These are phyloP conservation scores for Penicillium arizonense DNA, from an alignment of 495 filamentous ascomycete species.

Conservation along the genomic window DNA sequence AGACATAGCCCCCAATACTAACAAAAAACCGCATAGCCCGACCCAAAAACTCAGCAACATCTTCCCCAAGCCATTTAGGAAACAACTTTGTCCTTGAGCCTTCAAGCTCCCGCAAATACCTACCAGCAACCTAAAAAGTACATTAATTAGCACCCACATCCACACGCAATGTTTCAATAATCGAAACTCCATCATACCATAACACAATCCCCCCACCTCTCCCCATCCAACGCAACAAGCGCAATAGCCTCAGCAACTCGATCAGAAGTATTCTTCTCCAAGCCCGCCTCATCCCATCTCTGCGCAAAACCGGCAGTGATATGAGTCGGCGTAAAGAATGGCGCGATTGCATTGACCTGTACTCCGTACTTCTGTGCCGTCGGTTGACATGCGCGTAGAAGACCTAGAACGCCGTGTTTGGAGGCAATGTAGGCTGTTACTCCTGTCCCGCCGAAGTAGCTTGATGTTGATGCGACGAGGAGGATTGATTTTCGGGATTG, in stretches of 20 bases:
- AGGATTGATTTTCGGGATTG: constrained; percentile 19
- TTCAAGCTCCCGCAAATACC: constrained; percentile 28
- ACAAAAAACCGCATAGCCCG: constrained; percentile 25
- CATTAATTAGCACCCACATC: not conserved
- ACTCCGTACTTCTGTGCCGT: constrained; percentile 16
- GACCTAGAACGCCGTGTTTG: constrained; percentile 30
- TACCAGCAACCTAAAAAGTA: constrained; percentile 22
- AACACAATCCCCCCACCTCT: constrained; percentile 14
- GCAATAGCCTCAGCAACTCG: constrained; percentile 24
- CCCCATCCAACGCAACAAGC: constrained; percentile 13
- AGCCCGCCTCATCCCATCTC: constrained; percentile 18
- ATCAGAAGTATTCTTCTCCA: constrained; percentile 24
- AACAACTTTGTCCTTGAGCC: constrained; percentile 14
- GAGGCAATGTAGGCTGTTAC: constrained; percentile 30
- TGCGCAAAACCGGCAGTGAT: constrained; percentile 22
- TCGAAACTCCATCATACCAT: constrained; percentile 7
- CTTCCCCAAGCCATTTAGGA: constrained; percentile 23
- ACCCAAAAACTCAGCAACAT: constrained; percentile 24
- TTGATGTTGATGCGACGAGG: constrained; percentile 25
- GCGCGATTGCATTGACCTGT: constrained; percentile 28
- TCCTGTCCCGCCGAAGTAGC: constrained; percentile 32
- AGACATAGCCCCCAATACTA: constrained; percentile 32
- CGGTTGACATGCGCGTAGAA: constrained; percentile 26
- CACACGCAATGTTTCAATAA: not conserved
- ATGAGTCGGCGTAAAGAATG: constrained; percentile 30